Evolutionary conservation across 805 yeast genomes (phyloP).

Genomic region (Nakazawaea siamensis): DNA sequence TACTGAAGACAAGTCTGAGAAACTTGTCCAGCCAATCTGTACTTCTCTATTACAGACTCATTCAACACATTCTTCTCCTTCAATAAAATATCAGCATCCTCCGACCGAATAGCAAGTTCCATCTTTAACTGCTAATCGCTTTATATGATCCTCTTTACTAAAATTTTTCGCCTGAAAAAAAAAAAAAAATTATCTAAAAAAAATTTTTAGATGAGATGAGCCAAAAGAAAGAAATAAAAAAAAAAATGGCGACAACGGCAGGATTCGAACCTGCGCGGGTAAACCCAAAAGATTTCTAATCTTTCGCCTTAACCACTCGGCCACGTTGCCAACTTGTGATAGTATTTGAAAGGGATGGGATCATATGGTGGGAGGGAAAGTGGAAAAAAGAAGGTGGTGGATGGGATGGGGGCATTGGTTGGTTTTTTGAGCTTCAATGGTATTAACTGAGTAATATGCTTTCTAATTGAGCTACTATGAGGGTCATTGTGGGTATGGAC

Average conservation of each 20-base stretch:
- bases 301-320: slow-evolving; percentile 67
- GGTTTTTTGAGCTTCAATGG: too few species aligned
- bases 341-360: too few species aligned
- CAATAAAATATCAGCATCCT: slow-evolving; percentile 64
- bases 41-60: slow-evolving; percentile 62
- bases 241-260: slow-evolving; percentile 56
- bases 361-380: too few species aligned
- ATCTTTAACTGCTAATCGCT: slow-evolving; percentile 21
- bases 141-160: neutral
- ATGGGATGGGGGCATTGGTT: too few species aligned
- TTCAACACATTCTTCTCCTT: slow-evolving; percentile 64
- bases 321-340: slow-evolving; percentile 31
- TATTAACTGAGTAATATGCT: too few species aligned
- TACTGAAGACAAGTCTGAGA: slow-evolving; percentile 75
- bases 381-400: too few species aligned
- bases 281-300: slow-evolving; percentile 52
- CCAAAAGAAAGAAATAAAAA: slow-evolving; percentile 1
- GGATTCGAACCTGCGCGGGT: slow-evolving; percentile 66
- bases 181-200: slow-evolving; percentile 5
- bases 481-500: too few species aligned
- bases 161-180: slow-evolving; percentile 5
- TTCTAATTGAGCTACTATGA: too few species aligned
- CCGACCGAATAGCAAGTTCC: slow-evolving; percentile 72
- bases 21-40: slow-evolving; percentile 83
- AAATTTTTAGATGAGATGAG: slow-evolving; percentile 2